Evolutionary conservation across 2,329 filamentous ascomycete genomes (phyloP).

Genomic region (Colletotrichum scovillei): DNA sequence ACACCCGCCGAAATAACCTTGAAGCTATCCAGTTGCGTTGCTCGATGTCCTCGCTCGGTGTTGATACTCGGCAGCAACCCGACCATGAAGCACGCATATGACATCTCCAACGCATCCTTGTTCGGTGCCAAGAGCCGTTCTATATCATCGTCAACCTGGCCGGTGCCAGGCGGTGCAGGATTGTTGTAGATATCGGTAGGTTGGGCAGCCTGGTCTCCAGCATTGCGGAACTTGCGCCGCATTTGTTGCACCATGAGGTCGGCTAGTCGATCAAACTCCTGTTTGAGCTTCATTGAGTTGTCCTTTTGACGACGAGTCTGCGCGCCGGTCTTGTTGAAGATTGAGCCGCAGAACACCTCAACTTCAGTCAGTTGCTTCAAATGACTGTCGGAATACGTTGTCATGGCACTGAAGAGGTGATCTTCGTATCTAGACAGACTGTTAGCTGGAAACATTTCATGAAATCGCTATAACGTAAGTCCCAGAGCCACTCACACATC

Average conservation of each 20-base stretch:
- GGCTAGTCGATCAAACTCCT: slow-evolving; percentile 61
- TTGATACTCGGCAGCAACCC: slow-evolving; percentile 33
- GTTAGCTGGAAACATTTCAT: neutral
- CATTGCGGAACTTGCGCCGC: slow-evolving; percentile 33
- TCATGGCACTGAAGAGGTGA: slow-evolving; percentile 52
- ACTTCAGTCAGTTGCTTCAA: slow-evolving; percentile 57
- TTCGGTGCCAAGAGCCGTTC: slow-evolving; percentile 10
- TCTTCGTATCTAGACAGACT: slow-evolving; percentile 56
- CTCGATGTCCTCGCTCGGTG: slow-evolving; percentile 18
- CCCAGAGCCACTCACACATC: slow-evolving; percentile 51
- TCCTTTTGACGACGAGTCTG: slow-evolving; percentile 65
- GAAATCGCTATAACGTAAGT: neutral
- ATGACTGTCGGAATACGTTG: slow-evolving; percentile 58
- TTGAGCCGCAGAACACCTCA: slow-evolving; percentile 66
- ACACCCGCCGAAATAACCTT: slow-evolving; percentile 51
- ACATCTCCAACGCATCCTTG: slow-evolving; percentile 45
- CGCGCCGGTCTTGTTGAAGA: slow-evolving; percentile 61
- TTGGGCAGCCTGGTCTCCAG: neutral
- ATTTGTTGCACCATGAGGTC: slow-evolving; percentile 53
- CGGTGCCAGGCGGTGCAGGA: neutral
- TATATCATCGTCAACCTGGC: slow-evolving; percentile 16
- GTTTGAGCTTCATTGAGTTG: slow-evolving; percentile 61
- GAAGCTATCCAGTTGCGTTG: slow-evolving; percentile 46
- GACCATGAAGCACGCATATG: slow-evolving; percentile 49
- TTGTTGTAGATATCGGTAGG: neutral